These are phyloP conservation scores for Arthrobotrys pseudoclavata DNA, from an alignment of 2,329 filamentous ascomycete species.

Conservation along the genomic window DNA sequence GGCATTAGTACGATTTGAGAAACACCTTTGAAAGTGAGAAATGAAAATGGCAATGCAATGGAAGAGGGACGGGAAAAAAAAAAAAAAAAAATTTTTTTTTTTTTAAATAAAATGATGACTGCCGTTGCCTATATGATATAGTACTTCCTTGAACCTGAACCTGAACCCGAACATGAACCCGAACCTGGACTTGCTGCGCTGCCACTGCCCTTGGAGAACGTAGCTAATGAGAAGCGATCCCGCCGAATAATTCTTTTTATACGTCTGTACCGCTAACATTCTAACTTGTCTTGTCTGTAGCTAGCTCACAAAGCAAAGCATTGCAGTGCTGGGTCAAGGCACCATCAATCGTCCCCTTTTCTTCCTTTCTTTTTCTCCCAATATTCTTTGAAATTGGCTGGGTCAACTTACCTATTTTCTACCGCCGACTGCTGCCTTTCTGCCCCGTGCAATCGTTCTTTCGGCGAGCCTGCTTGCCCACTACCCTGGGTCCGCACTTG, in stretches of 20 bases:
- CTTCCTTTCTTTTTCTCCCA: conserved; percentile 14
- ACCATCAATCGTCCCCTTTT: conserved; percentile 25
- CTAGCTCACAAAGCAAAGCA: conserved; percentile 5
- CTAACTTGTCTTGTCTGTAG: conserved; percentile 13
- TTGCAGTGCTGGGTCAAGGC: not conserved
- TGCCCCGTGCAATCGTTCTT: conserved; percentile 34
- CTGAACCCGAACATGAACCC: conserved; percentile 22
- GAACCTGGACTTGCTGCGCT: conserved; percentile 8
- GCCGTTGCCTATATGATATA: conserved; percentile 48
- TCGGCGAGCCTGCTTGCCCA: conserved; percentile 32
- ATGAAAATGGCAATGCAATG: conserved; percentile 13
- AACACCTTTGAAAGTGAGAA: conserved; percentile 15
- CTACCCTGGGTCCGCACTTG: conserved; percentile 42
- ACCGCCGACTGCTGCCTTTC: conserved; percentile 51
- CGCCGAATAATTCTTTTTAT: conserved; percentile 50
- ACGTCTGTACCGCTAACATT: conserved; percentile 46
- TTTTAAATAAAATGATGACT: conserved; percentile 28
- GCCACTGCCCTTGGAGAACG: conserved; percentile 38
- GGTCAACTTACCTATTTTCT: conserved; percentile 44
- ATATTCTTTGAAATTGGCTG: conserved; percentile 28
- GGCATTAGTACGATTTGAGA: conserved; percentile 49
- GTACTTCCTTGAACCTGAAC: conserved; percentile 48
- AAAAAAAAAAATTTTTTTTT: conserved; percentile 21
- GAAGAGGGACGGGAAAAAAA: conserved; percentile 34
- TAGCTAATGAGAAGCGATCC: conserved; percentile 41